Base-by-base conservation (phyloP, 805 yeast species). In the Candida krabiensis region DNA sequence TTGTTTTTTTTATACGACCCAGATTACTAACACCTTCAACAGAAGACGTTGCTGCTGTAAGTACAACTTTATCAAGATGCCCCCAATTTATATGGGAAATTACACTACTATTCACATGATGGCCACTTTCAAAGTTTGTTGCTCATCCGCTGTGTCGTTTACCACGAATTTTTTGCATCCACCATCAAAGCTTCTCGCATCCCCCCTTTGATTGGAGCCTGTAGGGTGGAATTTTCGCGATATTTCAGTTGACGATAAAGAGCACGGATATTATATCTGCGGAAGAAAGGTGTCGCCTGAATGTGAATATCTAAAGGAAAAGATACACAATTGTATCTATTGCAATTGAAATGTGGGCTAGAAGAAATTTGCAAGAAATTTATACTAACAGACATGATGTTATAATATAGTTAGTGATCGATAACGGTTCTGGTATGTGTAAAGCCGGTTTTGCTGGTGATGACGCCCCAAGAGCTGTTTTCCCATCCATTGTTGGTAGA, bases 401-500 rank as follows among this genome's bases (percentile, higher is more conserved):
- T n/a, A 26, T 36, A 35, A 24, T 46, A 45, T 41, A 58, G 63
- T 70, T 79, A 71, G 98, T 91, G 77, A 91, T 91, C 76, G 99
- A 91, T 73, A 91, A 91, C 77, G 99, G 99, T 79, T 93, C 99
- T 67, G 99, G 99, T 82, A 93, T 93, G 98, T 93, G 99, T 84
- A 93, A 93, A 73, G 99, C 99, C 91, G 99, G 99, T 75, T 93
- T 90, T 70, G 98, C 99, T 82, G 99, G 99, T 79, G 98, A 93
- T 69, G 99, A 93, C 78, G 98, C 98, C 54, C 99, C 99, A 69
- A 86, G 97, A 73, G 98, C 99, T 64, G 99, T 93, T 60, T 93
- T 93, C 91, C 99, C 99, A 67, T 93, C 98, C 49, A 91, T 93
- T 66, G 99, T 91, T 54, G 99, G 99, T 77, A 93, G 99, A 79